Evolutionary conservation across 129 eudicot genomes (phyloP).

Genomic region (Calendula officinalis): DNA sequence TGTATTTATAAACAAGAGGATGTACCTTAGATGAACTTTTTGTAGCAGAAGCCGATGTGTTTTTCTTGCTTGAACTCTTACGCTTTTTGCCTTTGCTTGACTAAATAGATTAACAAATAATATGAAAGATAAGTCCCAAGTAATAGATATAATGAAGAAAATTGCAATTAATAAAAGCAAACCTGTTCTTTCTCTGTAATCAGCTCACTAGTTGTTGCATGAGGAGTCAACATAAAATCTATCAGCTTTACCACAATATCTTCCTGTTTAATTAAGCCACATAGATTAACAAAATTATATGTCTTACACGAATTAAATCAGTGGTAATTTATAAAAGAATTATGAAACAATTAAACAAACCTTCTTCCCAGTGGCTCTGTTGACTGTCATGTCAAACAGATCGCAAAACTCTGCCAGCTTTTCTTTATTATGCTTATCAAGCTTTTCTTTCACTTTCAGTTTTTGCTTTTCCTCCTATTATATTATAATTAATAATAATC

Average conservation of each 20-base stretch:
- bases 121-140: slow-evolving; percentile 4
- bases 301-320: not conserved
- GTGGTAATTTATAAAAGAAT: slow-evolving; percentile 6
- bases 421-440: slow-evolving; percentile 83
- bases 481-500: slow-evolving; percentile 12
- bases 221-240: slow-evolving; percentile 82
- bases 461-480: slow-evolving; percentile 83
- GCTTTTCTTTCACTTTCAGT: slow-evolving; percentile 72
- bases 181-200: slow-evolving; percentile 94
- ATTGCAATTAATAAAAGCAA: slow-evolving; percentile 7
- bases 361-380: slow-evolving; percentile 65
- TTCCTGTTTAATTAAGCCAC: slow-evolving; percentile 50
- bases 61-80: slow-evolving; percentile 48
- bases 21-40: slow-evolving; percentile 82
- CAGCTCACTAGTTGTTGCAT: slow-evolving; percentile 69
- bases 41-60: slow-evolving; percentile 52
- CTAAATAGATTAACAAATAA: slow-evolving; percentile 30
- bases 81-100: slow-evolving; percentile 79
- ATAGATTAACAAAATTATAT: not conserved
- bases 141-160: slow-evolving; percentile 4
- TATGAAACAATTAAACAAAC: slow-evolving; percentile 38
- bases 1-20: not conserved
- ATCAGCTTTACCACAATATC: slow-evolving; percentile 77
- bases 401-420: slow-evolving; percentile 83
- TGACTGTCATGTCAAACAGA: slow-evolving; percentile 68